phyloP scores from a whole-genome alignment of 2,329 filamentous ascomycete genomes.

The Ophiocordyceps sinensis region DNA sequence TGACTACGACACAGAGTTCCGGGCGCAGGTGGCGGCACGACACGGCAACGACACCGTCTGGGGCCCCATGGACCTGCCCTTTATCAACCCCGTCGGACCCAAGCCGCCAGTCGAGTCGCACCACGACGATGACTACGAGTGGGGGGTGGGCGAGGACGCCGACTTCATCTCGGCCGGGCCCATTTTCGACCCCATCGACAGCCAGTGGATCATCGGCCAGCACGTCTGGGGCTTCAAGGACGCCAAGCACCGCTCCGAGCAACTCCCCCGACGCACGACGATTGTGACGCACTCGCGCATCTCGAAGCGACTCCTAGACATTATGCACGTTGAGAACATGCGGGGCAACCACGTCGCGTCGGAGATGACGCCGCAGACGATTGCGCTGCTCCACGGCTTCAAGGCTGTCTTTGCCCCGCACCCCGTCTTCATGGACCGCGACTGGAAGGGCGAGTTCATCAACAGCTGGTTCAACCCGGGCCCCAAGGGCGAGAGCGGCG shows the following conservation, averaged over 20 bases:
- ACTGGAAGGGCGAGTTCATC: slow-evolving; percentile 44
- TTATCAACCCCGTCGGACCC: slow-evolving; percentile 47
- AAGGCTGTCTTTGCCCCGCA: slow-evolving; percentile 69
- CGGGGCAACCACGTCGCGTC: slow-evolving; percentile 63
- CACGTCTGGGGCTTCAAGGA: slow-evolving; percentile 54
- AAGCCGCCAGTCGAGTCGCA: slow-evolving; percentile 44
- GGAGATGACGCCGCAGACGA: slow-evolving; percentile 65
- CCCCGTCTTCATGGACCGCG: slow-evolving; percentile 65
- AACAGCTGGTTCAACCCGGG: slow-evolving; percentile 47
- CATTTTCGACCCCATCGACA: slow-evolving; percentile 62
- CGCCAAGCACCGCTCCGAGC: slow-evolving; percentile 29
- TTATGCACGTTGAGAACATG: slow-evolving; percentile 66
- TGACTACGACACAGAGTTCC: slow-evolving; percentile 52
- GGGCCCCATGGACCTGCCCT: slow-evolving; percentile 47
- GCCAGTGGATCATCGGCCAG: slow-evolving; percentile 57
- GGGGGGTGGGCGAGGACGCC: slow-evolving; percentile 64
- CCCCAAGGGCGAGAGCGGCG: slow-evolving; percentile 36
- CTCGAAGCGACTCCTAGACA: slow-evolving; percentile 55
- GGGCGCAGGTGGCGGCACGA: slow-evolving; percentile 42
- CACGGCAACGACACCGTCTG: slow-evolving; percentile 45
- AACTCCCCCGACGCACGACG: slow-evolving; percentile 58
- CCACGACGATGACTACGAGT: slow-evolving; percentile 52
- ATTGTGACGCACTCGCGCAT: slow-evolving; percentile 65
- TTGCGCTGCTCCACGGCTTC: slow-evolving; percentile 61
- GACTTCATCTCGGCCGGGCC: slow-evolving; percentile 62